A percentile compares a stretch with the other conserved stretches of the same genome.
Evolutionary conservation across 2,329 filamentous ascomycete genomes (phyloP).

Genomic region (Stylonectria norvegica): DNA sequence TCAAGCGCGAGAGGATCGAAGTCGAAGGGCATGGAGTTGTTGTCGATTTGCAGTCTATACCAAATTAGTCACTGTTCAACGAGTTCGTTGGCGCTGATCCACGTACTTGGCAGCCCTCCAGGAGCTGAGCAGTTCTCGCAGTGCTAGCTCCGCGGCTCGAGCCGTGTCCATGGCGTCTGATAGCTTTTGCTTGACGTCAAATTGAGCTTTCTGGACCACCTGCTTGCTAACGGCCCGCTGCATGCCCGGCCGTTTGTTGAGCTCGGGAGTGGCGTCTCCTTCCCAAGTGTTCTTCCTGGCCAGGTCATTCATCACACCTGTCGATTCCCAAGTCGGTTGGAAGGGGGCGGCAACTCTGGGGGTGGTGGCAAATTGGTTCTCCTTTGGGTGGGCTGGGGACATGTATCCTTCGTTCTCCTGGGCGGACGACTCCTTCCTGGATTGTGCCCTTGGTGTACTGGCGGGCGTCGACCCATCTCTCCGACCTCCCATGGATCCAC

Average conservation of each 20-base stretch:
- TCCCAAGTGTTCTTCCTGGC: constrained; percentile 40
- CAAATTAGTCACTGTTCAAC: constrained; percentile 18
- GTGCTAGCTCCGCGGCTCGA: constrained; percentile 76
- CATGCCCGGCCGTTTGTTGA: constrained; percentile 33
- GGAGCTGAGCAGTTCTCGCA: constrained; percentile 78
- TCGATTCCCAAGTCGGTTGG: constrained; percentile 69
- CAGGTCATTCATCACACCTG: constrained; percentile 75
- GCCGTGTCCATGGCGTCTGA: constrained; percentile 75
- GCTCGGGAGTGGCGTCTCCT: constrained; percentile 34
- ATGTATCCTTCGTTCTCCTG: constrained; percentile 38
- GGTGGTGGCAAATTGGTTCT: constrained; percentile 42
- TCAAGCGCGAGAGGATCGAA: constrained; percentile 84
- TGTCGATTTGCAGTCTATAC: constrained; percentile 52
- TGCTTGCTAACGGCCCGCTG: constrained; percentile 49
- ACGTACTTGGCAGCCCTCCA: constrained; percentile 78
- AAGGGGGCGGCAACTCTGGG: constrained; percentile 50
- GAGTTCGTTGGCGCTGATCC: no score
- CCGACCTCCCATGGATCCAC: constrained; percentile 58
- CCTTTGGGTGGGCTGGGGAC: constrained; percentile 40
- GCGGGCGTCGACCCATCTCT: constrained; percentile 58
- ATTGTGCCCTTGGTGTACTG: constrained; percentile 44
- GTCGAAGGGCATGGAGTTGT: constrained; percentile 60
- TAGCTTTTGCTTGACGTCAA: constrained; percentile 61
- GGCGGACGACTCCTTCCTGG: constrained; percentile 37
- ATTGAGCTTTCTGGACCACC: constrained; percentile 55